Conservation (phyloP, 805 yeast genomes). For the Suhomyces sp. region DNA sequence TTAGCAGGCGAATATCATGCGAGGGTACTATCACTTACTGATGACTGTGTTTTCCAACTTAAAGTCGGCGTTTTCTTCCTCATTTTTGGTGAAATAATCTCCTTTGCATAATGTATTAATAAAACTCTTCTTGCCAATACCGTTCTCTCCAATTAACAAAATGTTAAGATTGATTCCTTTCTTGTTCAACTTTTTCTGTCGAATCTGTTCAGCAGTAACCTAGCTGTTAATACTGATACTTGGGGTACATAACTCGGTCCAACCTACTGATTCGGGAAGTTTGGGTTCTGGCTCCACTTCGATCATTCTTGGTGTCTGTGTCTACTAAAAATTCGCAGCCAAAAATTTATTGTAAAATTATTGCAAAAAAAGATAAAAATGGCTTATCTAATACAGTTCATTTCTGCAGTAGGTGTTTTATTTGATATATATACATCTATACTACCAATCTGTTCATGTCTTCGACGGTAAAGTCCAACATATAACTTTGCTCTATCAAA, state of each 20-base stretch:
- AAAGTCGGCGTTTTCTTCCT: constrained; percentile 6
- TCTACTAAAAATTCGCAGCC: neutral
- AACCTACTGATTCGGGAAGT: neutral
- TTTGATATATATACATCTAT: neutral
- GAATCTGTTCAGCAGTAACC: constrained; percentile 20
- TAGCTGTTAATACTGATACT: neutral
- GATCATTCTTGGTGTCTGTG: neutral
- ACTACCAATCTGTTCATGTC: constrained; percentile 52
- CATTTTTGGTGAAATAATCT: constrained; percentile 3
- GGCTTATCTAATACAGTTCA: neutral
- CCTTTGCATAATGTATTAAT: constrained; percentile 63
- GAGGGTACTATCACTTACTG: constrained; percentile 5
- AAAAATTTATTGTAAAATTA: neutral
- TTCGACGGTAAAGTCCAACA: constrained; percentile 78
- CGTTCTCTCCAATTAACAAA: constrained; percentile 38
- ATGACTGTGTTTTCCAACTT: constrained; percentile 12
- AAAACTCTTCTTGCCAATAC: constrained; percentile 69
- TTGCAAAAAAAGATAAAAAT: neutral
- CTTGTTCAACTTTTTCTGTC: constrained; percentile 18
- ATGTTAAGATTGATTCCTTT: constrained; percentile 24
- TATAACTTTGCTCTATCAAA: constrained; percentile 78
- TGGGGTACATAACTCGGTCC: no score
- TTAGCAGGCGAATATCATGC: neutral
- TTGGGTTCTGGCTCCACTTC: neutral
- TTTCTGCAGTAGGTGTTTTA: neutral